Conservation (phyloP, 2,329 filamentous ascomycete genomes). For the Cytospora leucostoma region DNA sequence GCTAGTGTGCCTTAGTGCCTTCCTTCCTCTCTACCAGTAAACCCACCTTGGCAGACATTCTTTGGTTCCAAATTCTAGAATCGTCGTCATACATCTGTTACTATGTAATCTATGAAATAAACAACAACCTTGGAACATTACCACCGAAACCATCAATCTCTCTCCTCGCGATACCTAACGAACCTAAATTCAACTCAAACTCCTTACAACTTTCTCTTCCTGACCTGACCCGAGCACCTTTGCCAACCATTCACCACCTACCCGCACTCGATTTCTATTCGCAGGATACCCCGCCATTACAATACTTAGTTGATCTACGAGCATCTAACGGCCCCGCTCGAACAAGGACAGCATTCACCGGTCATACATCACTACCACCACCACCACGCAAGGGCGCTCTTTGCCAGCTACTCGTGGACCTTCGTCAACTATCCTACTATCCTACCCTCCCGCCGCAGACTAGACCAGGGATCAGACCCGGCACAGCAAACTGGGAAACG, state of each 20-base stretch:
- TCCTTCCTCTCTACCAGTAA: background rate
- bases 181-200: too few species aligned
- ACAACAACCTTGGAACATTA: background rate
- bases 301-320: background rate
- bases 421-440: background rate
- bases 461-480: too few species aligned
- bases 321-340: background rate
- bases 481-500: too few species aligned
- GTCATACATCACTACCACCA: background rate
- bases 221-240: too few species aligned
- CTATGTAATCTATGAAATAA: too few species aligned
- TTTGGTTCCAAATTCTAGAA: background rate
- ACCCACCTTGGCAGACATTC: too few species aligned
- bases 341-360: background rate
- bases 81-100: background rate
- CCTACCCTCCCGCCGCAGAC: background rate
- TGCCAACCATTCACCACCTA: background rate
- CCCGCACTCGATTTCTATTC: background rate
- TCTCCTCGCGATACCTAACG: background rate
- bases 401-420: too few species aligned
- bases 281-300: background rate
- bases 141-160: background rate
- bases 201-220: background rate
- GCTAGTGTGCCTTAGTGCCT: too few species aligned
- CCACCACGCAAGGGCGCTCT: background rate